Conservation (phyloP, 2,329 filamentous ascomycete species). For the Pestalotiopsis sp. region DNA sequence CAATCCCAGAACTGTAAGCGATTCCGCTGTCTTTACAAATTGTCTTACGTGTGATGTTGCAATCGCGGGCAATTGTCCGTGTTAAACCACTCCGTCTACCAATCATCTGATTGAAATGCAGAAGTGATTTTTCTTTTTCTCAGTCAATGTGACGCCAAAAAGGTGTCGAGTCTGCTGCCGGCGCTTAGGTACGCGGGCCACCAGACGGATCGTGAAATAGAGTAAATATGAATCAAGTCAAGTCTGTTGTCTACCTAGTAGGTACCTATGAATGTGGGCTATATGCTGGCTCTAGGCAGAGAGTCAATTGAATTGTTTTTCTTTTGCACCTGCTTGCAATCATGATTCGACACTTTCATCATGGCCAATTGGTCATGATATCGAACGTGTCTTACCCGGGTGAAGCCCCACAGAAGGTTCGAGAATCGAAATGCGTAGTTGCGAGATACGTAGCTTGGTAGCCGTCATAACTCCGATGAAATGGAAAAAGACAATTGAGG, state of each 20-base stretch:
- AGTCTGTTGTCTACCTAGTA: too few species aligned
- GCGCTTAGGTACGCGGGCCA: not conserved
- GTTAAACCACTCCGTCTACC: not conserved
- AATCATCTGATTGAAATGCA: not conserved
- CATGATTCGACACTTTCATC: not conserved
- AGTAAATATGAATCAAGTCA: not conserved
- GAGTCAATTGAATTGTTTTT: too few species aligned
- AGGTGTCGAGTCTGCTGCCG: not conserved
- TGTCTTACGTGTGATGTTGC: not conserved
- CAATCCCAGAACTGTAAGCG: too few species aligned
- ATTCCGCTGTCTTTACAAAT: not conserved
- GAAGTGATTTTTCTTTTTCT: not conserved
- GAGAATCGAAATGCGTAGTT: conserved; percentile 35
- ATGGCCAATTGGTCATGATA: not conserved
- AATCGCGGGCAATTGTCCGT: not conserved
- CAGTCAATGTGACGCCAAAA: not conserved
- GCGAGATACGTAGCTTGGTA: too few species aligned
- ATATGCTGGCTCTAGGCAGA: too few species aligned
- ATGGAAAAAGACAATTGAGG: not conserved
- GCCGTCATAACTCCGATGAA: not conserved
- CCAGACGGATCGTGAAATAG: not conserved
- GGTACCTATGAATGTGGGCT: too few species aligned
- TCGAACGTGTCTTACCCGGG: not conserved
- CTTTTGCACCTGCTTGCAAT: too few species aligned
- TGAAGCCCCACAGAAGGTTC: conserved; percentile 45